Percentiles rank a stretch among this genome's conserved stretches.
These are phyloP conservation scores for Eucalyptus tenuipes DNA, from an alignment of 345 rosid genomes.

Conservation along the genomic window DNA sequence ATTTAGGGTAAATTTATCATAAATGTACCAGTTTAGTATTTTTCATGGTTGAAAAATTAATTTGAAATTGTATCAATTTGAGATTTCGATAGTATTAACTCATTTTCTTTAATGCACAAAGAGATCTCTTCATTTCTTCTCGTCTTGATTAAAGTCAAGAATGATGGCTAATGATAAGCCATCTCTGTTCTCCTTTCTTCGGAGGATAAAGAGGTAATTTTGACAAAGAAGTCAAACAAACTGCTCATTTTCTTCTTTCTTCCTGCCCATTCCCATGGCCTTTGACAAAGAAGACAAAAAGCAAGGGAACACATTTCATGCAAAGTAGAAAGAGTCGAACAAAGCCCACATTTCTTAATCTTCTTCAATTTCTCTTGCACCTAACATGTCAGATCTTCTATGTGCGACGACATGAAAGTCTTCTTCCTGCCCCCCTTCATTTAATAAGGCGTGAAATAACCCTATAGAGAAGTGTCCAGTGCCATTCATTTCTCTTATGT, in stretches of 20 bases:
- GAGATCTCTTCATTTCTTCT: no score
- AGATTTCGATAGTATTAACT: accelerated
- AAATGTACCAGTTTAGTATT: accelerated
- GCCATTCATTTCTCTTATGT: no score
- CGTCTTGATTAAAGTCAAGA: no score
- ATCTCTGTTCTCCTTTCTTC: no score
- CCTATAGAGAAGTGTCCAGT: background rate
- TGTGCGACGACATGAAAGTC: background rate
- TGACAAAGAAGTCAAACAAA: no score
- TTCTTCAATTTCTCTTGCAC: background rate
- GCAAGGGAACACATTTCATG: background rate
- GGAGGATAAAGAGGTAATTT: no score
- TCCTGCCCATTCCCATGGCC: background rate
- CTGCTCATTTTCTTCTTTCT: background rate
- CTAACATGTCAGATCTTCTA: background rate
- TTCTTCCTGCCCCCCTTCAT: background rate
- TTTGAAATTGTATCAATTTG: accelerated
- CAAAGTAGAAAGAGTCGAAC: background rate
- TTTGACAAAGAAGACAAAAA: background rate
- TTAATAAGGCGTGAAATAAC: accelerated
- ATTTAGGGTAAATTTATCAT: accelerated
- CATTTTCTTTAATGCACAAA: no score
- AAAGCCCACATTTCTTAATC: background rate
- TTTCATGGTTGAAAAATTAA: no score
- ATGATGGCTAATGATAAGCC: no score